These are phyloP conservation scores for Gossypium sturtianum DNA, from an alignment of 345 rosid genomes.

Conservation along the genomic window DNA sequence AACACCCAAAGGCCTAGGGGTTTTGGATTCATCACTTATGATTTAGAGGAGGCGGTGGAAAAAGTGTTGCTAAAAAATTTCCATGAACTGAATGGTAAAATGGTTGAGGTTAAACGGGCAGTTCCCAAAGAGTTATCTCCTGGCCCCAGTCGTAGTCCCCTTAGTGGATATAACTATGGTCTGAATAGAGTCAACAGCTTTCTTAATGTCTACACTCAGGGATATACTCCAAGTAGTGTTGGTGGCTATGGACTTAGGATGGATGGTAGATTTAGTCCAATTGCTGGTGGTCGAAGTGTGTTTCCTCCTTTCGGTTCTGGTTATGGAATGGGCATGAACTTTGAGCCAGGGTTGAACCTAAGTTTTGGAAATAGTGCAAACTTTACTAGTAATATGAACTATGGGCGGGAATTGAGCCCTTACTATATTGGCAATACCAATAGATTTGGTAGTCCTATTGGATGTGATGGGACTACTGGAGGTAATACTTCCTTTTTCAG, in stretches of 20 bases:
- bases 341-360: constrained; percentile 51
- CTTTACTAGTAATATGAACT: constrained; percentile 44
- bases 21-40: constrained; percentile 72
- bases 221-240: constrained; percentile 48
- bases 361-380: constrained; percentile 45
- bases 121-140: constrained; percentile 79
- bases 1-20: constrained; percentile 80
- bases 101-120: constrained; percentile 73
- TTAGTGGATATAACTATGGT: constrained; percentile 64
- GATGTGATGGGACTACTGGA: constrained; percentile 58
- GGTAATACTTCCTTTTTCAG: constrained; percentile 70
- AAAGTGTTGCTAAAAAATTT: constrained; percentile 57
- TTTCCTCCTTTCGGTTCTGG: constrained; percentile 58
- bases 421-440: constrained; percentile 55
- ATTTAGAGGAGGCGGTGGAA: constrained; percentile 74
- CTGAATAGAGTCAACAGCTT: constrained; percentile 52
- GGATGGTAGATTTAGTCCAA: constrained; percentile 62
- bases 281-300: constrained; percentile 52
- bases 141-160: constrained; percentile 64
- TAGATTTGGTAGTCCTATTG: constrained; percentile 45
- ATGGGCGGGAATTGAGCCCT: constrained; percentile 60
- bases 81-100: constrained; percentile 76
- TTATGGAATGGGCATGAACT: constrained; percentile 55
- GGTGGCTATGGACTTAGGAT: constrained; percentile 64
- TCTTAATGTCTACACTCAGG: constrained; percentile 61